These are phyloP conservation scores for Ceratobasidium sp. DNA, from an alignment of 1,284 basidiomycete genomes.

Conservation along the genomic window DNA sequence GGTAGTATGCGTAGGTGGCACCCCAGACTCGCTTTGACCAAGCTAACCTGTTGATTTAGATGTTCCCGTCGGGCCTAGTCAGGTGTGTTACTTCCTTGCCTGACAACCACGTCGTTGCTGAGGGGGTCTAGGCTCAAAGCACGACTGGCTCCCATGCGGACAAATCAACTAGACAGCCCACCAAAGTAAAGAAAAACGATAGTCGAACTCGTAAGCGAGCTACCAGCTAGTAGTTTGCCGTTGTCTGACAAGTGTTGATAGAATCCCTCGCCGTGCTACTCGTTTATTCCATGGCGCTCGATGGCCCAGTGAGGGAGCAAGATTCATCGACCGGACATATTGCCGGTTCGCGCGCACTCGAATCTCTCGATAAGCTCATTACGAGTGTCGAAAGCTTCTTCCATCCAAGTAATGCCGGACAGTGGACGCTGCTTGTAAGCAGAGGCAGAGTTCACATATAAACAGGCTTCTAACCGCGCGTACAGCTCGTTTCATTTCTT, in stretches of 20 bases:
- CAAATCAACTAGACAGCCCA: constrained; percentile 48
- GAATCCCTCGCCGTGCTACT: constrained; percentile 85
- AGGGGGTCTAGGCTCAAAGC: constrained; percentile 59
- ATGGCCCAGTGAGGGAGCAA: constrained; percentile 67
- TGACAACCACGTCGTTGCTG: constrained; percentile 27
- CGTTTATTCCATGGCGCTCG: constrained; percentile 89
- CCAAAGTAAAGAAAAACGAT: constrained; percentile 50
- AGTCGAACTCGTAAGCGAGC: constrained; percentile 52
- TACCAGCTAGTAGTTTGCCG: constrained; percentile 69
- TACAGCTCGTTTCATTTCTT: constrained; percentile 74
- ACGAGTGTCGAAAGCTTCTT: constrained; percentile 94
- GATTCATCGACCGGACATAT: constrained; percentile 58
- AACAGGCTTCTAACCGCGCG: constrained; percentile 33
- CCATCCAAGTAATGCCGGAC: constrained; percentile 82
- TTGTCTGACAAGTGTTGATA: constrained; percentile 52
- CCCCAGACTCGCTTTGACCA: background rate
- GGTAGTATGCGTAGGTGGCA: constrained; percentile 79
- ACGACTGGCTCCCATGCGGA: constrained; percentile 74
- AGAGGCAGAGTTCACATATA: background rate
- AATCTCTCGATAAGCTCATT: constrained; percentile 86
- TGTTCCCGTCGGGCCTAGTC: constrained; percentile 72
- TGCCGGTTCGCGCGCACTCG: constrained; percentile 88
- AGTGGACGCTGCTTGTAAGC: constrained; percentile 68
- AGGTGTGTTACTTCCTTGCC: constrained; percentile 53
- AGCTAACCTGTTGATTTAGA: constrained; percentile 52